A percentile compares a stretch with the other conserved stretches of the same genome.
These are phyloP conservation scores for Trichaptum fuscoviolaceum DNA, from an alignment of 768 basidiomycete genomes.

Conservation along the genomic window DNA sequence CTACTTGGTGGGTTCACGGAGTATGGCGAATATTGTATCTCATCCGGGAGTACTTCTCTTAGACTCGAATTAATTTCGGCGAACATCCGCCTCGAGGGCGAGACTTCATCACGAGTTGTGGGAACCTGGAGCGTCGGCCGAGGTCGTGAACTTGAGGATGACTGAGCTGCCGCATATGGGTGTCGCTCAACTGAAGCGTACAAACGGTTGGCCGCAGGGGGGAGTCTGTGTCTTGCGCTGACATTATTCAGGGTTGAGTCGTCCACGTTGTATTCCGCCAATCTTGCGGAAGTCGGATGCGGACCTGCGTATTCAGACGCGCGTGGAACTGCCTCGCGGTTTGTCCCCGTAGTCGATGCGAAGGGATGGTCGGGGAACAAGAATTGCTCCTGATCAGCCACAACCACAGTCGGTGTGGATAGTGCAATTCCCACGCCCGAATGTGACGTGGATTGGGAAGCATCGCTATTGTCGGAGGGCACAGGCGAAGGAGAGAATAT, in stretches of 20 bases:
- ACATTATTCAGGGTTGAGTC: conserved; percentile 22
- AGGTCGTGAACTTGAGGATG: conserved; percentile 12
- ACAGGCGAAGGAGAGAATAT: conserved; percentile 23
- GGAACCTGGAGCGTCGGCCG: conserved; percentile 2
- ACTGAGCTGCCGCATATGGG: conserved; percentile 13
- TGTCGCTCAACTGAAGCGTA: conserved; percentile 1
- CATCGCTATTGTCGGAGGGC: conserved; percentile 18
- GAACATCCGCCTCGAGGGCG: conserved; percentile 17
- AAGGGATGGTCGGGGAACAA: conserved; percentile 31
- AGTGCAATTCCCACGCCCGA: conserved; percentile 38
- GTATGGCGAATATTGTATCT: conserved; percentile 46
- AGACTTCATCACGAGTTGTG: conserved; percentile 1
- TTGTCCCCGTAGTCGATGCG: conserved; percentile 20
- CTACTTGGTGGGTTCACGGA: conserved; percentile 8
- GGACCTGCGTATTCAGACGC: conserved; percentile 36
- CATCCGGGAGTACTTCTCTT: conserved; percentile 38
- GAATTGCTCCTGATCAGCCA: conserved; percentile 19
- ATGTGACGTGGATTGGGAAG: not conserved
- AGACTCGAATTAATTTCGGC: conserved; percentile 25
- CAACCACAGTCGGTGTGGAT: conserved; percentile 27
- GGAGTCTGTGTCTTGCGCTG: conserved; percentile 31
- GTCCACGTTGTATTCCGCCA: conserved; percentile 4
- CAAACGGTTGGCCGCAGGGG: conserved; percentile 22
- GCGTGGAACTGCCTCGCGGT: conserved; percentile 15
- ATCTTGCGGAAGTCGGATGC: conserved; percentile 27